Evolutionary conservation across 2,329 filamentous ascomycete genomes (phyloP).

Genomic region (Verticillium tricorpus): DNA sequence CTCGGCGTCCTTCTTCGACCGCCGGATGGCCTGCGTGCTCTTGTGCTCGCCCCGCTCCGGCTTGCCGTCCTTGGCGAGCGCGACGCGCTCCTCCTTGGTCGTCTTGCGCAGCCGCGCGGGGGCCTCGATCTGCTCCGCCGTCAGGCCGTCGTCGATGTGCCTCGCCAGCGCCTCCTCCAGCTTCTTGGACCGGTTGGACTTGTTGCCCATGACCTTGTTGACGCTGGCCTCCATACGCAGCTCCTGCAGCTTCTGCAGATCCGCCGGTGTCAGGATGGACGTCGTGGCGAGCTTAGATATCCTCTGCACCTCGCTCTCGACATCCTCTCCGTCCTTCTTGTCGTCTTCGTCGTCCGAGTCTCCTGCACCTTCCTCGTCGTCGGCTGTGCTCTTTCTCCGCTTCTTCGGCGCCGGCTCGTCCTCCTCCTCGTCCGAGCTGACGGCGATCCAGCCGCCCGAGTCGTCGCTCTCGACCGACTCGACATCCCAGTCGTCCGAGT

Average conservation of each 20-base stretch:
- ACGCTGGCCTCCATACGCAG: slow-evolving; percentile 71
- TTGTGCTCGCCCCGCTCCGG: slow-evolving; percentile 76
- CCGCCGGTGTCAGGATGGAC: slow-evolving; percentile 89
- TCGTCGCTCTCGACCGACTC: slow-evolving; percentile 58
- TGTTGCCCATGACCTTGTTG: slow-evolving; percentile 53
- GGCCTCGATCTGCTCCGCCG: slow-evolving; percentile 87
- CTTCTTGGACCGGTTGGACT: slow-evolving; percentile 28
- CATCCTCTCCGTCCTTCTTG: slow-evolving; percentile 33
- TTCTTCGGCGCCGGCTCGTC: slow-evolving; percentile 61
- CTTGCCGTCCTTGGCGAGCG: slow-evolving; percentile 77
- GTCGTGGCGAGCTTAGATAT: slow-evolving; percentile 82
- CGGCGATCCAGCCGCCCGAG: slow-evolving; percentile 90
- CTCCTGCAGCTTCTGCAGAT: slow-evolving; percentile 90
- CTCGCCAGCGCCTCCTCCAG: slow-evolving; percentile 48
- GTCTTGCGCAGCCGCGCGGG: slow-evolving; percentile 75
- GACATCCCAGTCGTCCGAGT: slow-evolving; percentile 58
- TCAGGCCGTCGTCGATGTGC: slow-evolving; percentile 83
- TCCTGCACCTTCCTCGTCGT: slow-evolving; percentile 12
- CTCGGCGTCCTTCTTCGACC: slow-evolving; percentile 80
- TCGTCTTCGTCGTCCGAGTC: slow-evolving; percentile 30
- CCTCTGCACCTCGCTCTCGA: slow-evolving; percentile 39
- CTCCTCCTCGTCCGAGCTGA: slow-evolving; percentile 78
- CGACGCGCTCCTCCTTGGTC: slow-evolving; percentile 86
- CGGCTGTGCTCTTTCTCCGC: slow-evolving; percentile 23
- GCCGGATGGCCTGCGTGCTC: slow-evolving; percentile 76